phyloP scores from a whole-genome alignment of 2,329 filamentous ascomycete genomes.

The Fusarium graminum region DNA sequence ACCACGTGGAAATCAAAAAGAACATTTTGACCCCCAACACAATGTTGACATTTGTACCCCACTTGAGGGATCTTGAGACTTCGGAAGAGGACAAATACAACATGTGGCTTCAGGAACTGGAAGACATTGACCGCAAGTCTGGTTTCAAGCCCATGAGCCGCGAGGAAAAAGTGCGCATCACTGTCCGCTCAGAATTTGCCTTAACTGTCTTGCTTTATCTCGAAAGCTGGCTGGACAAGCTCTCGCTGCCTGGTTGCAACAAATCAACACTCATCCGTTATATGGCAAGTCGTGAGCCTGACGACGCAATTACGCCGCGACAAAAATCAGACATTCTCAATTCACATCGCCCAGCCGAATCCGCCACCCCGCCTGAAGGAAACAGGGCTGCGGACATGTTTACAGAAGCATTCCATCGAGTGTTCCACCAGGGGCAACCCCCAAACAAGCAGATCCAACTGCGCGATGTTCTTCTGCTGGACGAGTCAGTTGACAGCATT shows the following conservation, averaged over 20 bases:
- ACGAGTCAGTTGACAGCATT: constrained; percentile 66
- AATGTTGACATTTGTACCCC: constrained; percentile 71
- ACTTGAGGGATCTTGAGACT: constrained; percentile 68
- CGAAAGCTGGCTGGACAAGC: constrained; percentile 64
- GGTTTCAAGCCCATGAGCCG: constrained; percentile 68
- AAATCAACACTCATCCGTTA: constrained; percentile 66
- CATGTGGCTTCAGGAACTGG: constrained; percentile 68
- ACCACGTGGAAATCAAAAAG: constrained; percentile 70
- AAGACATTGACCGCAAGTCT: constrained; percentile 69
- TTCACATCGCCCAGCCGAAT: constrained; percentile 59
- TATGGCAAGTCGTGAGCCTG: constrained; percentile 64
- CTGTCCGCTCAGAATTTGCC: constrained; percentile 65
- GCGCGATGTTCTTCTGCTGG: constrained; percentile 65
- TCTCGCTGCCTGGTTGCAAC: constrained; percentile 65
- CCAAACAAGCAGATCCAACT: constrained; percentile 60
- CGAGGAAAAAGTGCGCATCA: constrained; percentile 63
- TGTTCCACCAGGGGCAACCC: constrained; percentile 59
- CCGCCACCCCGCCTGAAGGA: constrained; percentile 57
- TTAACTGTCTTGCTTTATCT: constrained; percentile 66
- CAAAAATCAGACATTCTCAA: constrained; percentile 66
- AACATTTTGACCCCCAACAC: constrained; percentile 72
- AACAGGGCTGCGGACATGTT: constrained; percentile 63
- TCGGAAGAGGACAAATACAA: constrained; percentile 69
- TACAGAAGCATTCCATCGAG: constrained; percentile 68
- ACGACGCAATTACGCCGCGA: constrained; percentile 65